A percentile compares a stretch with the other conserved stretches of the same genome.
phyloP scores from a whole-genome alignment of 129 eudicot species.

The Smallanthus sonchifolius region DNA sequence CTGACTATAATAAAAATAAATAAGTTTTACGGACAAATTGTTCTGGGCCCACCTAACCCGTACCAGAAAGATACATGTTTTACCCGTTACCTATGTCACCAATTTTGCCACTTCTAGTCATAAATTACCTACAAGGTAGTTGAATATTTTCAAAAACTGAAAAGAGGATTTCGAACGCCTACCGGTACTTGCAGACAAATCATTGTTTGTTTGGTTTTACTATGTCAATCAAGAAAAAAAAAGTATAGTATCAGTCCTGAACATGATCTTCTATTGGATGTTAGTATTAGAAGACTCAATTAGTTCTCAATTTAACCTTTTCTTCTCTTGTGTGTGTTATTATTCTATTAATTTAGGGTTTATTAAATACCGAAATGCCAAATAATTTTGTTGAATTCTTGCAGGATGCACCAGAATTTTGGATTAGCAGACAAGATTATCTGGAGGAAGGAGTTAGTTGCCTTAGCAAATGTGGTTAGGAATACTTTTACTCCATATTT shows the following conservation, averaged over 20 bases:
- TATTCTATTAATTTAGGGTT: too few species aligned
- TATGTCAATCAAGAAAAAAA: too few species aligned
- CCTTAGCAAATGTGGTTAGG: constrained; percentile 87
- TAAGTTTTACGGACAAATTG: not conserved
- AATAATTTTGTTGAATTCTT: not conserved
- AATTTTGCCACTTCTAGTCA: not conserved
- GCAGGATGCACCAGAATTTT: constrained; percentile 99
- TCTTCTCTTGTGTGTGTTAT: not conserved
- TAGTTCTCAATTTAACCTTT: not conserved
- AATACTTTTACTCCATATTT: constrained; percentile 18
- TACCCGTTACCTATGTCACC: too few species aligned
- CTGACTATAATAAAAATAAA: not conserved
- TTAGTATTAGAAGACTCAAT: not conserved
- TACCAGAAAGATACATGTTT: not conserved
- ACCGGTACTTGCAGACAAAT: not conserved
- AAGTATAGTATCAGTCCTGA: not conserved
- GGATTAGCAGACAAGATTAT: constrained; percentile 94
- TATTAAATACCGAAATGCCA: too few species aligned
- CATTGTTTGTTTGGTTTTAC: not conserved
- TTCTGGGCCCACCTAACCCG: not conserved
- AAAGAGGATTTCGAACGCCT: not conserved
- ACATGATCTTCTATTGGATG: not conserved
- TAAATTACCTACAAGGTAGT: not conserved
- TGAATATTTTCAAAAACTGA: not conserved
- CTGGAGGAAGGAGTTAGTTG: constrained; percentile 90